These are phyloP conservation scores for Xylariales sp. DNA, from an alignment of 2,329 filamentous ascomycete species.

Conservation along the genomic window DNA sequence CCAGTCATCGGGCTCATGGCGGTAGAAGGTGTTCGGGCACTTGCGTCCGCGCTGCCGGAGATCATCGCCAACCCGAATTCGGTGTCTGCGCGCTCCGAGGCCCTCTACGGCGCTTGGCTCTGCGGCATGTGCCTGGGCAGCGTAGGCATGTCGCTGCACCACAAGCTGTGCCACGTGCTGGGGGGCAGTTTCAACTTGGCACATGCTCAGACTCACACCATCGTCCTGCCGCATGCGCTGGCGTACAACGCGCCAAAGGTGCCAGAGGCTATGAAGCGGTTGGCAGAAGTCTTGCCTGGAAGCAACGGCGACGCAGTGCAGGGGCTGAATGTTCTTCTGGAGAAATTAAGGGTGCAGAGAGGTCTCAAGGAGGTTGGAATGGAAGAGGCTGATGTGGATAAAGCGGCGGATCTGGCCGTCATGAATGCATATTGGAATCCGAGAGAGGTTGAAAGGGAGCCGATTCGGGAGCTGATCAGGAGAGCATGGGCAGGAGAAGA, in stretches of 20 bases:
- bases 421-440: constrained; percentile 58
- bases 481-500: constrained; percentile 58
- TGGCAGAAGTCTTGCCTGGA: constrained; percentile 50
- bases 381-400: constrained; percentile 56
- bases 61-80: constrained; percentile 42
- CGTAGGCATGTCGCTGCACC: constrained; percentile 60
- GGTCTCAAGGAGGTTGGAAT: constrained; percentile 52
- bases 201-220: constrained; percentile 62
- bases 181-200: constrained; percentile 61
- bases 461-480: constrained; percentile 51
- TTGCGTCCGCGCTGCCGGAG: constrained; percentile 48
- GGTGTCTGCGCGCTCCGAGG: constrained; percentile 41
- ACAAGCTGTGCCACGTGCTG: constrained; percentile 63
- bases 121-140: constrained; percentile 57
- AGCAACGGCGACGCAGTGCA: constrained; percentile 54
- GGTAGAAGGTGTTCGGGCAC: constrained; percentile 48
- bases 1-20: constrained; percentile 56
- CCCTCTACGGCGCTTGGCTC: constrained; percentile 62
- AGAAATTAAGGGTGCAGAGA: constrained; percentile 48
- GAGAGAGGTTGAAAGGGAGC: constrained; percentile 43
- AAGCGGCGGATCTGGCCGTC: constrained; percentile 54
- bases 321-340: constrained; percentile 51
- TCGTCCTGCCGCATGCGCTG: constrained; percentile 58
- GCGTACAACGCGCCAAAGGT: constrained; percentile 57
- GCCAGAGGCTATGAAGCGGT: constrained; percentile 43